Conservation (phyloP, 2,329 filamentous ascomycete genomes). For the Tolypocladium sp. region DNA sequence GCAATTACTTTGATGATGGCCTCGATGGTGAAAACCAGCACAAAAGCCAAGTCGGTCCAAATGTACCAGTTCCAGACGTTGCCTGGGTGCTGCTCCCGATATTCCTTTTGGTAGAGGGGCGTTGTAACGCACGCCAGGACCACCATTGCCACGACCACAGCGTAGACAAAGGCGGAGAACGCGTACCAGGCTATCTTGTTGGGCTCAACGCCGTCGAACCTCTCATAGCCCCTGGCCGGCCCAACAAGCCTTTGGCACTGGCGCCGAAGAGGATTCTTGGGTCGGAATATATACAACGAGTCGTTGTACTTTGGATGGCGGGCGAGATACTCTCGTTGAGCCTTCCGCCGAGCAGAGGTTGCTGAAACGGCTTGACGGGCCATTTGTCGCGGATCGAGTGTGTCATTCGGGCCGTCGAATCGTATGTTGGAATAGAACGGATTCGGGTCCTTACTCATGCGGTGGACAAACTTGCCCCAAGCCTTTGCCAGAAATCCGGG, state of each 20-base stretch:
- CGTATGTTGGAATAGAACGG: slow-evolving; percentile 79
- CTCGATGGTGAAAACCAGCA: slow-evolving; percentile 75
- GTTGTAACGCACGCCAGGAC: slow-evolving; percentile 89
- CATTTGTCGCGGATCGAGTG: slow-evolving; percentile 77
- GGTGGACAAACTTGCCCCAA: slow-evolving; percentile 50
- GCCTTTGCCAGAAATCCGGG: slow-evolving; percentile 50
- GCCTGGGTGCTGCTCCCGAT: slow-evolving; percentile 55
- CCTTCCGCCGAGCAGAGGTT: slow-evolving; percentile 71
- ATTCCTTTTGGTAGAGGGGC: slow-evolving; percentile 84
- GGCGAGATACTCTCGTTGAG: slow-evolving; percentile 82
- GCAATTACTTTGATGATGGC: slow-evolving; percentile 88
- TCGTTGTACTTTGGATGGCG: slow-evolving; percentile 89
- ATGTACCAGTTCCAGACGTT: slow-evolving; percentile 81
- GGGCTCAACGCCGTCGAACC: slow-evolving; percentile 82
- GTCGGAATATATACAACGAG: slow-evolving; percentile 77
- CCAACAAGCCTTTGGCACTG: slow-evolving; percentile 86
- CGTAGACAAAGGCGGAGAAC: slow-evolving; percentile 90
- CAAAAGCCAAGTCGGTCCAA: slow-evolving; percentile 87
- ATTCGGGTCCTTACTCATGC: slow-evolving; percentile 67
- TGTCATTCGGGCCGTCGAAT: slow-evolving; percentile 65
- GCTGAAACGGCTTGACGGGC: slow-evolving; percentile 84
- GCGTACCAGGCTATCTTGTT: slow-evolving; percentile 86
- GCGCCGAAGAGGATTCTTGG: slow-evolving; percentile 67
- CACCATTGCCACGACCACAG: slow-evolving; percentile 96
- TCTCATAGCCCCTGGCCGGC: slow-evolving; percentile 75